Base-by-base conservation (phyloP, 305 asterid genomes). In the Fraxinus albicans region DNA sequence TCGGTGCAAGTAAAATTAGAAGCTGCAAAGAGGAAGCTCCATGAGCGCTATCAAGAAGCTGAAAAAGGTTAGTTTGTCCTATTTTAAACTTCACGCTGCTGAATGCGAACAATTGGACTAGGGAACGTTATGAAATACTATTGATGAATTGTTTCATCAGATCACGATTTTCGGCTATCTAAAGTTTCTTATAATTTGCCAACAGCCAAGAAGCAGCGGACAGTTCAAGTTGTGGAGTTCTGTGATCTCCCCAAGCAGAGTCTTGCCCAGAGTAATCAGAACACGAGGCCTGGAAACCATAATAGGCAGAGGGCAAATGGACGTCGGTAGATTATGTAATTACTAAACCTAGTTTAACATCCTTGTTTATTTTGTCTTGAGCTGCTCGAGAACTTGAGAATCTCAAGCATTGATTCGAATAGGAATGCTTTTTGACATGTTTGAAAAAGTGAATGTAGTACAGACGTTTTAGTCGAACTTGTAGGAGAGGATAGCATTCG, bases 1-100 rank as follows among this genome's bases (percentile, higher is more conserved):
- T 85, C 88, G 1, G 92, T 84, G 79, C 84, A 85, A 85, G 87
- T 87, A 78, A 93, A 90, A 60, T 73, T 96, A 13, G 99, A 95
- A 89, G 93, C 90, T 10, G 90, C 99, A 15, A 96, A 96, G 79
- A 93, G 99, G 93, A 96, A 96, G 87, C 97, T 96, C 27, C 98
- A 95, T 15, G 98, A 96, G 83, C 95, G 98, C 15, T 95, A 96
- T 84, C 97, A 90, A 84, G 97, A 94, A 90, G 99, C 91, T 29
- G 95, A 93, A 85, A 94, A 96, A 10, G 97, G 99, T 94, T 80
- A 36, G 96, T 88, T 23, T 31, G 23, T 25, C n/a, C 42, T 12
- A 15, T 53, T 4, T 29, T 35, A 5, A 50, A 36, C 77, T 69
- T 23, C 31, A 65, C 33, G 29, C 36, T 67, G 36, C 74, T 27